A percentile compares a stretch with the other conserved stretches of the same genome.
These are phyloP conservation scores for Acanthochlamys bracteata DNA, from an alignment of 106 monocot species.

Conservation along the genomic window DNA sequence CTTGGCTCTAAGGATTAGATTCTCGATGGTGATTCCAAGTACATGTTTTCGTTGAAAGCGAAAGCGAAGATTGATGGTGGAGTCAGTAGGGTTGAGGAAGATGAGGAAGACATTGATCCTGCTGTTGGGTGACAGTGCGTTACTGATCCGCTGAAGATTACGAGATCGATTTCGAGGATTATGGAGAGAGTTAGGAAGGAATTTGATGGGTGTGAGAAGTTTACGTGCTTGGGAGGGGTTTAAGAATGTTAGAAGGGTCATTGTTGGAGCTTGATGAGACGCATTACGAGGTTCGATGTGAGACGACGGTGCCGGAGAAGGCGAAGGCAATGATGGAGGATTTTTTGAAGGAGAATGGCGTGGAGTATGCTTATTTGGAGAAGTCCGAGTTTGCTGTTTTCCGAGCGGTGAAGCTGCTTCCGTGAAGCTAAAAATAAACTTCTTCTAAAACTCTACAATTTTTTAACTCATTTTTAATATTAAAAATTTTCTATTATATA, in stretches of 20 bases:
- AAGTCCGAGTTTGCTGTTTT: conserved; percentile 79
- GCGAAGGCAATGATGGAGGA: conserved; percentile 66
- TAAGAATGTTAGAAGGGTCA: conserved; percentile 76
- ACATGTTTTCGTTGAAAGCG: conserved; percentile 81
- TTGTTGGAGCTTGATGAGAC: conserved; percentile 93
- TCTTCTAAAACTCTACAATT: background rate
- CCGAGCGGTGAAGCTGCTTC: conserved; percentile 64
- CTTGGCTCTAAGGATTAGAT: conserved; percentile 66
- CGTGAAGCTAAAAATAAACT: conserved; percentile 16
- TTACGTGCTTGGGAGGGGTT: conserved; percentile 86
- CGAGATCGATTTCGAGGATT: conserved; percentile 20
- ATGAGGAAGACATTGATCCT: conserved; percentile 81
- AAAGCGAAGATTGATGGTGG: conserved; percentile 54
- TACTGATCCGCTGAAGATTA: background rate
- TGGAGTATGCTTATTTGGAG: conserved; percentile 51
- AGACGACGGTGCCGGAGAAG: conserved; percentile 71
- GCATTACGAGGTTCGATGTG: conserved; percentile 86
- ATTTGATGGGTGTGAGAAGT: conserved; percentile 12
- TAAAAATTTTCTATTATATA: too few relatives aligned
- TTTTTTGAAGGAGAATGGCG: conserved; percentile 51
- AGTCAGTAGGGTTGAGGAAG: conserved; percentile 91
- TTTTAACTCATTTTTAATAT: too few relatives aligned
- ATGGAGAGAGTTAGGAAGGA: conserved; percentile 44
- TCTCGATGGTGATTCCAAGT: conserved; percentile 68
- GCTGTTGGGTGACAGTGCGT: conserved; percentile 43